These are phyloP conservation scores for Chytriomyces hyalinus DNA, from an alignment of 192 early-diverging fungal species.

Conservation along the genomic window DNA sequence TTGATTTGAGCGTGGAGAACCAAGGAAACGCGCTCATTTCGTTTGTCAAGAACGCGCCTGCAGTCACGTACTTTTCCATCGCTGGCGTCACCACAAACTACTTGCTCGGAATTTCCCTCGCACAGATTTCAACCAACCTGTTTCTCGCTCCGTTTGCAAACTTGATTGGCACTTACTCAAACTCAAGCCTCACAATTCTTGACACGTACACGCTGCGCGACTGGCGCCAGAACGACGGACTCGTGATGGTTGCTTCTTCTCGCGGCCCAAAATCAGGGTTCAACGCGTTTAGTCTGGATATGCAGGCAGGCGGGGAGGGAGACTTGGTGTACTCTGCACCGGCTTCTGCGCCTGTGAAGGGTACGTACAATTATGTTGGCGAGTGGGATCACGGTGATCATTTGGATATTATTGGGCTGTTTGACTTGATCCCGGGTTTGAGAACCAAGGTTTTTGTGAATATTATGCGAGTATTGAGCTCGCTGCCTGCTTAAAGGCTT, in stretches of 20 bases:
- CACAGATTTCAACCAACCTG: slow-evolving; percentile 14
- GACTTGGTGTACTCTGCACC: background rate
- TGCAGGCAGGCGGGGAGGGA: background rate
- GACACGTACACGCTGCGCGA: background rate
- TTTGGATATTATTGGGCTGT: slow-evolving; percentile 7
- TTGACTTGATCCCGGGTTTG: slow-evolving; percentile 26
- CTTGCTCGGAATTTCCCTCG: background rate
- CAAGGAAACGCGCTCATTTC: slow-evolving; percentile 15
- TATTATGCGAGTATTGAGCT: slow-evolving; percentile 18
- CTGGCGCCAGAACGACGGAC: slow-evolving; percentile 36
- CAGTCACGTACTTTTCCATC: slow-evolving; percentile 31
- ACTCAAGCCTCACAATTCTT: slow-evolving; percentile 14
- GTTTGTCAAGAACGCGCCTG: slow-evolving; percentile 31
- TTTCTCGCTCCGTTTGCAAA: slow-evolving; percentile 21
- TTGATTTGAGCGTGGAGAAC: slow-evolving; percentile 16
- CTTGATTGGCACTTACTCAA: slow-evolving; percentile 30
- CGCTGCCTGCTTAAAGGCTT: slow-evolving; percentile 14
- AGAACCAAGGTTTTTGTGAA: slow-evolving; percentile 25
- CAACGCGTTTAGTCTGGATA: slow-evolving; percentile 20
- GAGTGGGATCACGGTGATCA: slow-evolving; percentile 19
- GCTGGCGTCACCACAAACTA: slow-evolving; percentile 15
- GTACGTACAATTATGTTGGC: slow-evolving; percentile 25
- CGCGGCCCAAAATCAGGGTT: slow-evolving; percentile 23
- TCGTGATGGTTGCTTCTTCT: slow-evolving; percentile 21
- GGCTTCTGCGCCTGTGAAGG: slow-evolving; percentile 2